Evolutionary conservation across 1,139 yeast species (phyloP).

Genomic region (Geotrichum carabidarum): DNA sequence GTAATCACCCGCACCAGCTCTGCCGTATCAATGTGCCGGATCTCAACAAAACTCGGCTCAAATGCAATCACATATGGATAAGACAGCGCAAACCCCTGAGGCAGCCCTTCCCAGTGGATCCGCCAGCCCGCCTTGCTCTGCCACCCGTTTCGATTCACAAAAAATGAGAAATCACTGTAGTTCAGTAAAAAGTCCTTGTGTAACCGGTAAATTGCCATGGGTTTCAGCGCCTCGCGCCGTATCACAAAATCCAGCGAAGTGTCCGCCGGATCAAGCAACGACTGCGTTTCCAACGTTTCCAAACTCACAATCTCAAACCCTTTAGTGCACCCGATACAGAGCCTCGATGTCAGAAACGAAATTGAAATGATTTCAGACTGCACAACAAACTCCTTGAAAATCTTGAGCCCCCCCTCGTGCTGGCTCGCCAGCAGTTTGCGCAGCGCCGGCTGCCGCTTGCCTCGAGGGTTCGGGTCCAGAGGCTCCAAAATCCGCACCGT

Average conservation of each 20-base stretch:
- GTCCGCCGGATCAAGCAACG: conserved; percentile 89
- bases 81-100: conserved; percentile 86
- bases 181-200: conserved; percentile 82
- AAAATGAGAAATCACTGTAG: conserved; percentile 89
- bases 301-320: conserved; percentile 89
- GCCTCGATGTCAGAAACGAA: conserved; percentile 77
- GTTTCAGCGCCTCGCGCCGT: conserved; percentile 79
- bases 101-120: conserved; percentile 94
- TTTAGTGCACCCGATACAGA: conserved; percentile 92
- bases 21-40: conserved; percentile 83
- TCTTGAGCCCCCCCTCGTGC: conserved; percentile 49
- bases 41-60: conserved; percentile 85
- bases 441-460: conserved; percentile 40
- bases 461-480: conserved; percentile 45
- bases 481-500: conserved; percentile 77
- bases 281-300: conserved; percentile 58
- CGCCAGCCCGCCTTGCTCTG: conserved; percentile 90
- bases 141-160: conserved; percentile 95
- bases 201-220: conserved; percentile 83
- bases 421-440: conserved; percentile 46
- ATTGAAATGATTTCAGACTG: conserved; percentile 87
- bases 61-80: conserved; percentile 90
- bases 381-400: conserved; percentile 71
- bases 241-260: conserved; percentile 90
- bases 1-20: conserved; percentile 77